Evolutionary conservation across 305 asterid species (phyloP), one percentile per base, ranked within the genome.

Genomic region (Fraxinus ornus): DNA sequence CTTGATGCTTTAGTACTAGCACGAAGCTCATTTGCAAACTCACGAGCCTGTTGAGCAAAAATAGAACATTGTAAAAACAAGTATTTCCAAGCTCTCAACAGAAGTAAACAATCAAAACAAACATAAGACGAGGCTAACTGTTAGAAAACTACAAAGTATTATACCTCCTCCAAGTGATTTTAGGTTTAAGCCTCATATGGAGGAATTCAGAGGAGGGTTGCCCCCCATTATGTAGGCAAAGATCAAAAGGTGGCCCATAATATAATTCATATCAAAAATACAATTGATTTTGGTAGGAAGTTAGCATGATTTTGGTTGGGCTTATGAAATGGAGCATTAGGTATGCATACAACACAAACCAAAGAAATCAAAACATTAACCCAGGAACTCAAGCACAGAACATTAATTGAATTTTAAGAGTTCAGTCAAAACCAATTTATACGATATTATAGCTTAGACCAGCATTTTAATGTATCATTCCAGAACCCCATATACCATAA

Each of bases 1-100:
- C 91, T 89, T 80, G 99, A 89, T 76, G 96, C 97, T 89, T 97
- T 97, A 76, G 98, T 94, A 86, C 98, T 90, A 77, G 97, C 97
- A 87, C 99, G 98, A 79, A 97, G 99, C 87, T 97, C 99, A 86
- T 95, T 95, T 79, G 99, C 99, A 81, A 95, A 97, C 81, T 97
- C 99, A 80, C 98, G 99, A 82, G 99, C 99, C 99, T 97, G 93
- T 76, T 39, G 83, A 80, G 57, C 86, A 64, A 82, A 84, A 33
- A 64, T 22, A 75, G 24, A 76, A 76, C 55, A 36, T 57, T 74
- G 41, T 47, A 39, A 68, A 82, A 84, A 44, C 75, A 37, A 52
- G 33, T 47, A 64, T 35, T 49, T 78, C 79, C 73, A 21, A 80
- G 85, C 85, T 83, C 85, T 60, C 22, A 79, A 76, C 55, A 78